Percentiles rank a stretch among this genome's conserved stretches.
Conservation (phyloP, 2,329 filamentous ascomycete genomes). For the Samsoniella hepiali region DNA sequence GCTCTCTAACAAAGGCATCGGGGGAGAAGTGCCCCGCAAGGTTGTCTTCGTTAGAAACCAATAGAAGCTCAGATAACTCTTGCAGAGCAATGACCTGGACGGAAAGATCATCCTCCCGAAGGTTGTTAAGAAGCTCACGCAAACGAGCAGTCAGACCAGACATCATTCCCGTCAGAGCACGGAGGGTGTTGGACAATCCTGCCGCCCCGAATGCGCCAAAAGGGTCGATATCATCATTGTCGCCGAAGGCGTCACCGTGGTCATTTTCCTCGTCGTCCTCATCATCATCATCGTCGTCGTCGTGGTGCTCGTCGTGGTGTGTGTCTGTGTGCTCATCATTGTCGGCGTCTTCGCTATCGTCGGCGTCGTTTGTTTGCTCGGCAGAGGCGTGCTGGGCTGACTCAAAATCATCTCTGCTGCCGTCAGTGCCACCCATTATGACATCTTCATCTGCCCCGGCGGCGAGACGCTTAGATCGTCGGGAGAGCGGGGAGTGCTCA, state of each 20-base stretch:
- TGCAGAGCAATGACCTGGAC: constrained; percentile 88
- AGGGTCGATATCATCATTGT: constrained; percentile 64
- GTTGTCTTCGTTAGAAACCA: constrained; percentile 96
- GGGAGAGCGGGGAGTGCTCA: constrained; percentile 35
- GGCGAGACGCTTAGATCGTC: constrained; percentile 53
- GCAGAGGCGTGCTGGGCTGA: constrained; percentile 42
- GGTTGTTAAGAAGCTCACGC: constrained; percentile 69
- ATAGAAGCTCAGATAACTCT: constrained; percentile 86
- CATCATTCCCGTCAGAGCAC: constrained; percentile 89
- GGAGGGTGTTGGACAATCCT: constrained; percentile 73
- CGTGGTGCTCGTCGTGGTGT: constrained; percentile 29
- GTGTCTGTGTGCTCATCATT: constrained; percentile 4
- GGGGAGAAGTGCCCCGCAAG: constrained; percentile 92
- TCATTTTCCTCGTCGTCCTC: constrained; percentile 37
- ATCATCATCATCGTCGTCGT: constrained; percentile 30
- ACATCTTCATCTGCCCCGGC: constrained; percentile 60
- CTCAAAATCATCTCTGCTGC: constrained; percentile 41
- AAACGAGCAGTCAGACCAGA: constrained; percentile 77
- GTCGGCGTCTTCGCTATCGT: constrained; percentile 16
- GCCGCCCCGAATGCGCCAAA: constrained; percentile 67
- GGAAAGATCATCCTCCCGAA: constrained; percentile 83
- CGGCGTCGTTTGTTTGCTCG: constrained; percentile 21
- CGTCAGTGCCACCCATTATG: constrained; percentile 67
- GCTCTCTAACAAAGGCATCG: constrained; percentile 91
- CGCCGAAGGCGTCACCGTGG: constrained; percentile 56